Conservation (phyloP, 164 flowering plant species). For the Echeveria elegans region DNA sequence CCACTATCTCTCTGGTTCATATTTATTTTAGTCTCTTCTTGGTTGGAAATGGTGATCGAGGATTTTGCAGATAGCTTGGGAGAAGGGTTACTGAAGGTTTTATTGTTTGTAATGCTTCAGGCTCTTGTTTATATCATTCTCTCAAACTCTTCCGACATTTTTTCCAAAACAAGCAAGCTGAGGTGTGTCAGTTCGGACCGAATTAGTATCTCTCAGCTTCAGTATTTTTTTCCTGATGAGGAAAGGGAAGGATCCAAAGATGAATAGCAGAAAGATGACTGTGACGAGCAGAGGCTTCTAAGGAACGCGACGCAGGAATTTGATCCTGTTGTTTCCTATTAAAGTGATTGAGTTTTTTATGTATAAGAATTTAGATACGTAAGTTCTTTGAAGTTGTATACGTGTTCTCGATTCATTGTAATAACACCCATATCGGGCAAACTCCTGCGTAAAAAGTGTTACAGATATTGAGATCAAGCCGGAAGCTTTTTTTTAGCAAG, state of each 20-base stretch:
- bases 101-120: constrained; percentile 37
- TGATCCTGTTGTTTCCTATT: not conserved
- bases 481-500: too few species aligned
- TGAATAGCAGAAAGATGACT: not conserved
- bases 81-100: constrained; percentile 30
- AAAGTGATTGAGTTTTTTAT: too few species aligned
- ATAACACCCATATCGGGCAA: too few species aligned
- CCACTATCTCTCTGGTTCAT: not conserved
- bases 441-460: too few species aligned
- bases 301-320: too few species aligned
- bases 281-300: too few species aligned
- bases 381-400: too few species aligned
- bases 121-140: constrained; percentile 45
- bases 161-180: constrained; percentile 23
- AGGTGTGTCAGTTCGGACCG: constrained; percentile 22
- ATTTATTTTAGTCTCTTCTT: not conserved
- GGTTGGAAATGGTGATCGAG: not conserved
- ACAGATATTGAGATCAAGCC: too few species aligned
- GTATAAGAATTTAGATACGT: too few species aligned
- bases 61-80: constrained; percentile 8
- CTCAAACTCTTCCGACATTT: constrained; percentile 32
- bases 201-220: not conserved
- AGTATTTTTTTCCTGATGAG: not conserved
- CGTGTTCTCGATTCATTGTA: too few species aligned
- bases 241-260: not conserved